Evolutionary conservation across 768 basidiomycete species (phyloP).

Genomic region (Arthromyces matolae): DNA sequence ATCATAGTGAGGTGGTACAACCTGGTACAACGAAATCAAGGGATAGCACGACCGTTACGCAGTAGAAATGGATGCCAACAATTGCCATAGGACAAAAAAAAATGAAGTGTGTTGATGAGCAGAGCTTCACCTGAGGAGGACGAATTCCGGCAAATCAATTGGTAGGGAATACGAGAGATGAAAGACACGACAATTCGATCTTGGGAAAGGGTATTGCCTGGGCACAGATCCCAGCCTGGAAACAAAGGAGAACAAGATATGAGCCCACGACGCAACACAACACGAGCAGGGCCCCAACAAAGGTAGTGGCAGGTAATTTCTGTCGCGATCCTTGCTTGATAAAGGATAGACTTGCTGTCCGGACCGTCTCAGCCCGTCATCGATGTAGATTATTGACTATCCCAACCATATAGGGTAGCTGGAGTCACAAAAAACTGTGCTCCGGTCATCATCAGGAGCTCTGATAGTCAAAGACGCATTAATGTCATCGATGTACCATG

Average conservation of each 20-base stretch:
- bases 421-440: background rate
- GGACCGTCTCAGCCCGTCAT: constrained; percentile 5
- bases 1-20: too few relatives aligned
- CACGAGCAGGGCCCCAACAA: background rate
- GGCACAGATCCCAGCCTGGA: background rate
- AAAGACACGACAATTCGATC: too few relatives aligned
- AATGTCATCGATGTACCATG: constrained; percentile 10
- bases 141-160: too few relatives aligned
- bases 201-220: too few relatives aligned
- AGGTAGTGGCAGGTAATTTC: background rate
- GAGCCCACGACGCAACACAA: background rate
- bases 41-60: too few relatives aligned
- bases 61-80: too few relatives aligned
- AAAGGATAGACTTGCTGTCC: constrained; percentile 6
- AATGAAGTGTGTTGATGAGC: too few relatives aligned
- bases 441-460: background rate
- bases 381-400: constrained; percentile 2
- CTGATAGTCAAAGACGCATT: constrained; percentile 1
- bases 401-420: constrained; percentile 4
- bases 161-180: too few relatives aligned
- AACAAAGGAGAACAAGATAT: background rate
- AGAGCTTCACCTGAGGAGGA: too few relatives aligned
- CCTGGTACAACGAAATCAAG: too few relatives aligned
- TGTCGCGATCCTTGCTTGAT: constrained; percentile 8
- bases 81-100: too few relatives aligned